phyloP scores from a whole-genome alignment of 2,329 filamentous ascomycete species.

The Phialophora verrucosa region DNA sequence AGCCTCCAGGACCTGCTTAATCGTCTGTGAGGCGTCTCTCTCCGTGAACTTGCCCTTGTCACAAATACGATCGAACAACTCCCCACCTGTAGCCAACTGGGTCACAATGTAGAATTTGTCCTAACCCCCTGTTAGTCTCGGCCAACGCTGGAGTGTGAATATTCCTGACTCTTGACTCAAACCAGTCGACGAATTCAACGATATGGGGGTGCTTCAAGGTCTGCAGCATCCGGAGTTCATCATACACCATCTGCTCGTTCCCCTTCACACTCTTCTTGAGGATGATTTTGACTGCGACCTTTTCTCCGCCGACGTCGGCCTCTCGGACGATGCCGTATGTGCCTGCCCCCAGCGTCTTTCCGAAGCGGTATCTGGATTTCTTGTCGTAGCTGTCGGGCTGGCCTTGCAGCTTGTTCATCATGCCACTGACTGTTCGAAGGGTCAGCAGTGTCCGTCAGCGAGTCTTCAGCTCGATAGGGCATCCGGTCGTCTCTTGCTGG shows the following conservation, averaged over 20 bases:
- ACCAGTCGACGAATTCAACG: constrained; percentile 97
- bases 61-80: constrained; percentile 97
- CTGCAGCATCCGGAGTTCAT: constrained; percentile 93
- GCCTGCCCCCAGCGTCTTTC: constrained; percentile 89
- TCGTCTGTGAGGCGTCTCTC: constrained; percentile 95
- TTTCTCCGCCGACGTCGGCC: constrained; percentile 80
- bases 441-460: constrained; percentile 22
- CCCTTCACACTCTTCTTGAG: constrained; percentile 99
- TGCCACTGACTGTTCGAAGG: constrained; percentile 71
- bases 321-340: constrained; percentile 99
- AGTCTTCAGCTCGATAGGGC: background rate
- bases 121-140: constrained; percentile 53
- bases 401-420: constrained; percentile 94
- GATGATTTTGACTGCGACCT: constrained; percentile 98
- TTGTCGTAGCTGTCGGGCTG: constrained; percentile 99
- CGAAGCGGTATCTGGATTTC: constrained; percentile 94
- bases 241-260: constrained; percentile 98
- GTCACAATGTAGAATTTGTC: constrained; percentile 99
- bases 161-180: constrained; percentile 80
- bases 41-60: constrained; percentile 98
- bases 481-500: background rate
- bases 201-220: constrained; percentile 91
- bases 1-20: constrained; percentile 88
- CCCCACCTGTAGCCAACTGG: constrained; percentile 90
- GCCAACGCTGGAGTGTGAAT: background rate